phyloP scores from a whole-genome alignment of 2,329 filamentous ascomycete species.

The Diatrype stigma region DNA sequence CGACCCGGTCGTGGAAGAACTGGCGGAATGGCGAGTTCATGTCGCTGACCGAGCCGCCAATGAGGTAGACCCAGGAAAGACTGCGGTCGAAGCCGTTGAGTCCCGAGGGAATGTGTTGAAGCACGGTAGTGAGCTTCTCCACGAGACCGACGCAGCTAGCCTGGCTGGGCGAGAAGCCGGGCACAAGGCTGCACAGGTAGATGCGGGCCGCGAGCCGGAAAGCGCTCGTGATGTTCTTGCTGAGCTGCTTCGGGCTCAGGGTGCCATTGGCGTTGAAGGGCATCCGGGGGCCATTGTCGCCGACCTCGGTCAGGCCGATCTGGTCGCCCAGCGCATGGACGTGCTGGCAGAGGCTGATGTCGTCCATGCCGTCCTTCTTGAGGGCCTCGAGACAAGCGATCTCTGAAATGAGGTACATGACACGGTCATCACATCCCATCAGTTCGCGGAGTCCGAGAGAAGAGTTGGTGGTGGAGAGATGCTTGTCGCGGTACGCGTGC shows the following conservation, averaged over 20 bases:
- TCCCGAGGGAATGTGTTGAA: constrained; percentile 79
- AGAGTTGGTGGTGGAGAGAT: constrained; percentile 62
- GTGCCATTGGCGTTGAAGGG: constrained; percentile 66
- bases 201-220: constrained; percentile 92
- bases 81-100: constrained; percentile 82
- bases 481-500: constrained; percentile 93
- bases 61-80: constrained; percentile 87
- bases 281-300: constrained; percentile 53
- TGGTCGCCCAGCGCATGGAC: constrained; percentile 84
- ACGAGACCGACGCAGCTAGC: constrained; percentile 72
- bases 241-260: constrained; percentile 77
- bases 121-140: constrained; percentile 68
- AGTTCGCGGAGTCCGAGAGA: constrained; percentile 77
- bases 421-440: constrained; percentile 94
- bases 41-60: constrained; percentile 75
- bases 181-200: constrained; percentile 93
- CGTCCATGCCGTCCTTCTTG: constrained; percentile 77
- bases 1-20: constrained; percentile 72
- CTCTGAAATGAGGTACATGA: constrained; percentile 98
- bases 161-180: constrained; percentile 75
- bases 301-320: constrained; percentile 74
- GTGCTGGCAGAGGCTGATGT: constrained; percentile 82
- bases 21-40: constrained; percentile 69
- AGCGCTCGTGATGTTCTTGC: constrained; percentile 81
- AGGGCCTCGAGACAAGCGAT: constrained; percentile 93